These are phyloP conservation scores for Tulasnella sp. DNA, from an alignment of 768 basidiomycete genomes.

Conservation along the genomic window DNA sequence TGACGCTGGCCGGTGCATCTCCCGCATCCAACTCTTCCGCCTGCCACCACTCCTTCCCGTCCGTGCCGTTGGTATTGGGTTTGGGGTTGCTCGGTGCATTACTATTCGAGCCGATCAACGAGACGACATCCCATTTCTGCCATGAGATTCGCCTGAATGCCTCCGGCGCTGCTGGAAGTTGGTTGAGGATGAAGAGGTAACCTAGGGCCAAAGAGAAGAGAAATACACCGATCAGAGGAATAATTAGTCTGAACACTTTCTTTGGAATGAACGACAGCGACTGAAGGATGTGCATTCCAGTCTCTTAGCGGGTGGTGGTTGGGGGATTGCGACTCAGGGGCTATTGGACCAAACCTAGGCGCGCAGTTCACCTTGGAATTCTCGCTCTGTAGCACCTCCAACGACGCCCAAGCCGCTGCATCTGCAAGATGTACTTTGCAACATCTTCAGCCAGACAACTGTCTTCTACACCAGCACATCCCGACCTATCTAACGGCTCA, in stretches of 20 bases:
- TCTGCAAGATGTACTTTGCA: constrained; percentile 74
- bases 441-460: constrained; percentile 77
- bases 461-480: constrained; percentile 68
- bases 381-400: not conserved
- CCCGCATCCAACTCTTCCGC: constrained; percentile 42
- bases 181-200: constrained; percentile 31
- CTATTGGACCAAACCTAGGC: not conserved
- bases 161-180: constrained; percentile 22
- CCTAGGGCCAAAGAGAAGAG: not conserved
- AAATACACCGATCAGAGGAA: constrained; percentile 9
- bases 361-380: constrained; percentile 17
- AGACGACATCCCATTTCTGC: constrained; percentile 82
- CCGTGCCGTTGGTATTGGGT: constrained; percentile 20
- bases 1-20: constrained; percentile 59
- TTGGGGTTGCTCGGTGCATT: constrained; percentile 10
- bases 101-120: constrained; percentile 38
- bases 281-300: constrained; percentile 26
- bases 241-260: constrained; percentile 15
- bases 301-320: not conserved
- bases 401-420: not conserved
- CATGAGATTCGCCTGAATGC: constrained; percentile 73
- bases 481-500: constrained; percentile 45
- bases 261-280: constrained; percentile 26
- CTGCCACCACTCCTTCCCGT: constrained; percentile 66
- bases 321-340: constrained; percentile 7